phyloP scores from a whole-genome alignment of 73 alveolate species.

The Strombidium stylifer region DNA sequence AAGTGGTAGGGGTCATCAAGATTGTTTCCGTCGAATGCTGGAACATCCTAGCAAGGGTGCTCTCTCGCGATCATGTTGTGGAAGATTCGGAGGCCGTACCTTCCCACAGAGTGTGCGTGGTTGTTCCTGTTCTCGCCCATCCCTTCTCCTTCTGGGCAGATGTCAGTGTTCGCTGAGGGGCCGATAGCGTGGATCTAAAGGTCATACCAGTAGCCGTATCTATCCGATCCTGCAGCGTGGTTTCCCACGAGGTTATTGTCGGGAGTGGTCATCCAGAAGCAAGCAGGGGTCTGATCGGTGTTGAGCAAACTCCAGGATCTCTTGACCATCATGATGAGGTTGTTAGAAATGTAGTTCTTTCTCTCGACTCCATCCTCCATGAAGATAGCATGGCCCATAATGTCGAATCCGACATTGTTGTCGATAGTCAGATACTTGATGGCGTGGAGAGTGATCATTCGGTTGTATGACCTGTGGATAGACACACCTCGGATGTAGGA shows the following conservation, averaged over 20 bases:
- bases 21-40: neutral
- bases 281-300: slow-evolving; percentile 77
- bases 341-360: slow-evolving; percentile 53
- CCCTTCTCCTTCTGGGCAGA: slow-evolving; percentile 71
- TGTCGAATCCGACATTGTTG: slow-evolving; percentile 67
- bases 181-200: slow-evolving; percentile 65
- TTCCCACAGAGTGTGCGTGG: slow-evolving; percentile 81
- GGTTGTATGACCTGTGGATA: slow-evolving; percentile 68
- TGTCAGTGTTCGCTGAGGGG: slow-evolving; percentile 65
- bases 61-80: slow-evolving; percentile 39
- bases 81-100: slow-evolving; percentile 81
- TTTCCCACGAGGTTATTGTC: slow-evolving; percentile 66
- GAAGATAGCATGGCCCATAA: slow-evolving; percentile 77
- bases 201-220: slow-evolving; percentile 88
- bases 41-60: slow-evolving; percentile 27
- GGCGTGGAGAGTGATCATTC: slow-evolving; percentile 77
- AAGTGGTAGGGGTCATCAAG: slow-evolving; percentile 15
- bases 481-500: slow-evolving; percentile 76
- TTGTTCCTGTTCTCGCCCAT: slow-evolving; percentile 71
- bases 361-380: slow-evolving; percentile 79
- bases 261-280: slow-evolving; percentile 78
- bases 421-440: slow-evolving; percentile 52
- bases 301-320: slow-evolving; percentile 57
- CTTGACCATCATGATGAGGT: slow-evolving; percentile 47
- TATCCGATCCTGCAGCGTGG: slow-evolving; percentile 86